Evolutionary conservation across 2,329 filamentous ascomycete genomes (phyloP).

Genomic region (Septoria petroselini): DNA sequence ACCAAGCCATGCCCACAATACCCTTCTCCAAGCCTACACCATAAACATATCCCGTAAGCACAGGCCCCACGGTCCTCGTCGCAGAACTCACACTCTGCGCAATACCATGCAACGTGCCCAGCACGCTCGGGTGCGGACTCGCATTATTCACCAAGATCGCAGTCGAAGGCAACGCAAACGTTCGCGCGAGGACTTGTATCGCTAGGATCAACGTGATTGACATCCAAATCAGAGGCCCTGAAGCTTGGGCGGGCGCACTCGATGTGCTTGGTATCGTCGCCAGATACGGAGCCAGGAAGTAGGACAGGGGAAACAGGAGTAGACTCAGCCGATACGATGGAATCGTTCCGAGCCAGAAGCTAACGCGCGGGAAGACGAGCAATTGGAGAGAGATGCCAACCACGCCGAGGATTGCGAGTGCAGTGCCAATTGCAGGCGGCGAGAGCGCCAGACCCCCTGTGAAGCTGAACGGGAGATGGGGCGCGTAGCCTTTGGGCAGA

Average conservation of each 20-base stretch:
- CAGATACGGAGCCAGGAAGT: conserved; percentile 45
- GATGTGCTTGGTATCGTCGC: conserved; percentile 43
- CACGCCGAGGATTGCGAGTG: conserved; percentile 48
- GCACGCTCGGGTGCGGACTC: conserved; percentile 54
- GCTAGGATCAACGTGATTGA: conserved; percentile 43
- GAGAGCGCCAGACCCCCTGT: conserved; percentile 50
- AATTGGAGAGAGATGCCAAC: conserved; percentile 50
- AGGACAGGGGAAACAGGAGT: conserved; percentile 46
- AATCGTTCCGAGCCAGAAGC: conserved; percentile 43
- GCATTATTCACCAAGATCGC: conserved; percentile 61
- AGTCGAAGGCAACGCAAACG: conserved; percentile 55
- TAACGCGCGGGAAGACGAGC: conserved; percentile 45
- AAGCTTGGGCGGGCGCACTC: conserved; percentile 41
- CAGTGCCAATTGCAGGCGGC: conserved; percentile 47
- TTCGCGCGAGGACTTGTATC: conserved; percentile 48
- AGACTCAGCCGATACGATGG: conserved; percentile 44
- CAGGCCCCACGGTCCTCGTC: conserved; percentile 55
- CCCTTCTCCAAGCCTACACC: conserved; percentile 53
- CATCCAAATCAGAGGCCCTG: conserved; percentile 44
- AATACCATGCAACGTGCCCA: conserved; percentile 59
- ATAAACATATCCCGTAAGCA: conserved; percentile 53
- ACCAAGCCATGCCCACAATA: conserved; percentile 57
- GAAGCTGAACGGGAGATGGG: conserved; percentile 45
- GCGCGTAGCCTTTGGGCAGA: conserved; percentile 40
- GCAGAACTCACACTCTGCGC: conserved; percentile 56